Conservation (phyloP, 2,329 filamentous ascomycete genomes). For the Fusarium nurragi region DNA sequence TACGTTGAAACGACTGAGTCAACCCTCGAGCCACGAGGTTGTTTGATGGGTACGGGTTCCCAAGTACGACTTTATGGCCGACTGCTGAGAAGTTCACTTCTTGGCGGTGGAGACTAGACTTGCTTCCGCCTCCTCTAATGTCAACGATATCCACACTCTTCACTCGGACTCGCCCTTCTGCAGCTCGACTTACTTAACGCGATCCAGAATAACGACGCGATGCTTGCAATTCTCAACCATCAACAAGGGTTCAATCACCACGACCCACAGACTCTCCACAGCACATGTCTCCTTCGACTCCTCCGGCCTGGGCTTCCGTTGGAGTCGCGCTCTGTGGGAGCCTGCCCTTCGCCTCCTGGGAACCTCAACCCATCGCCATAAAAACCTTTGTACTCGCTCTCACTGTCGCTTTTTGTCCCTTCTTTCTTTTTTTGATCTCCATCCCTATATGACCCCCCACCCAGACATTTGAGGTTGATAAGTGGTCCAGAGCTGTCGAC, state of each 20-base stretch:
- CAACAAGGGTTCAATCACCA: conserved; percentile 6
- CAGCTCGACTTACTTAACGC: conserved; percentile 3
- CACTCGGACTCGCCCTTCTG: conserved; percentile 11
- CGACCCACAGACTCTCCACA: conserved; percentile 27
- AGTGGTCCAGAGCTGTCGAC: conserved; percentile 4
- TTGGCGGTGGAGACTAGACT: conserved; percentile 24
- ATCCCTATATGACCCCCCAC: conserved; percentile 19
- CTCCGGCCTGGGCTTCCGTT: conserved; percentile 4
- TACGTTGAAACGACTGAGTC: conserved; percentile 5
- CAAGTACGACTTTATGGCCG: background rate
- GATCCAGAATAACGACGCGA: conserved; percentile 35
- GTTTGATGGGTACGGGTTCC: conserved; percentile 27
- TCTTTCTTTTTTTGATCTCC: background rate
- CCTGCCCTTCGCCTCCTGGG: background rate
- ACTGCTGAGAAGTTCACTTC: conserved; percentile 1
- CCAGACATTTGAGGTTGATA: conserved; percentile 14
- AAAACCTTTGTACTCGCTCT: conserved; percentile 19
- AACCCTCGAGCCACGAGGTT: conserved; percentile 29
- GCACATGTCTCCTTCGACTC: background rate
- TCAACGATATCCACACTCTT: conserved; percentile 27
- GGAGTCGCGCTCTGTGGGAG: conserved; percentile 1
- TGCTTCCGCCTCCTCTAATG: conserved; percentile 14
- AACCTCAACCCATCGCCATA: conserved; percentile 11
- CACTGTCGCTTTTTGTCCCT: background rate
- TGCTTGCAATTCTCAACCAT: conserved; percentile 2